Conservation (phyloP, 2,329 filamentous ascomycete species). For the Claviceps sp. region DNA sequence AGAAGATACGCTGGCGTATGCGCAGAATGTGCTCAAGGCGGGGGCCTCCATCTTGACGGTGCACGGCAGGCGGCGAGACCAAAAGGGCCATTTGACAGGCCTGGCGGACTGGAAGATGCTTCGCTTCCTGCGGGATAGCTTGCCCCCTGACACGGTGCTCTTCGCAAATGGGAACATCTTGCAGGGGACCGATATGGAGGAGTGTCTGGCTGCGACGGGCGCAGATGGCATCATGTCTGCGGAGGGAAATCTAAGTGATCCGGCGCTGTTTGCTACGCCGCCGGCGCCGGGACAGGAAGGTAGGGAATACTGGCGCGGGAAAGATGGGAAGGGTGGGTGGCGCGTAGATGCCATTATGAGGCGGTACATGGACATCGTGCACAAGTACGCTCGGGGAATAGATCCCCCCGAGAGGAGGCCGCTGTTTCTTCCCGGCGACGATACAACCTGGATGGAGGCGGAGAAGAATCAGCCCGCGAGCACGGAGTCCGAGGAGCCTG, state of each 20-base stretch:
- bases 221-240: constrained; percentile 93
- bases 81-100: constrained; percentile 92
- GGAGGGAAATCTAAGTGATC: constrained; percentile 88
- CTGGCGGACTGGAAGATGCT: constrained; percentile 86
- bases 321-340: constrained; percentile 69
- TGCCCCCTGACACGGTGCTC: constrained; percentile 79
- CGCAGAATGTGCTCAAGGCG: constrained; percentile 70
- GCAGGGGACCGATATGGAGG: constrained; percentile 61
- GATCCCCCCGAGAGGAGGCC: constrained; percentile 54
- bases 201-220: constrained; percentile 69
- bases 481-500: constrained; percentile 30
- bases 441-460: constrained; percentile 31
- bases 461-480: constrained; percentile 12
- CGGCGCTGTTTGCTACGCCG: constrained; percentile 63
- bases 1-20: constrained; percentile 80
- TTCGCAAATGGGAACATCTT: constrained; percentile 96
- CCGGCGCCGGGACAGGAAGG: constrained; percentile 52
- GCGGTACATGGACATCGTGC: constrained; percentile 81
- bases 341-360: constrained; percentile 78
- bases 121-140: constrained; percentile 64
- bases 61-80: constrained; percentile 75
- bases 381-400: constrained; percentile 57
- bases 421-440: constrained; percentile 56
- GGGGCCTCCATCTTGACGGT: constrained; percentile 90
- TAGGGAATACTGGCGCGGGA: constrained; percentile 76